These are phyloP conservation scores for Aureoboletus auriporus DNA, from an alignment of 768 basidiomycete species.

Conservation along the genomic window DNA sequence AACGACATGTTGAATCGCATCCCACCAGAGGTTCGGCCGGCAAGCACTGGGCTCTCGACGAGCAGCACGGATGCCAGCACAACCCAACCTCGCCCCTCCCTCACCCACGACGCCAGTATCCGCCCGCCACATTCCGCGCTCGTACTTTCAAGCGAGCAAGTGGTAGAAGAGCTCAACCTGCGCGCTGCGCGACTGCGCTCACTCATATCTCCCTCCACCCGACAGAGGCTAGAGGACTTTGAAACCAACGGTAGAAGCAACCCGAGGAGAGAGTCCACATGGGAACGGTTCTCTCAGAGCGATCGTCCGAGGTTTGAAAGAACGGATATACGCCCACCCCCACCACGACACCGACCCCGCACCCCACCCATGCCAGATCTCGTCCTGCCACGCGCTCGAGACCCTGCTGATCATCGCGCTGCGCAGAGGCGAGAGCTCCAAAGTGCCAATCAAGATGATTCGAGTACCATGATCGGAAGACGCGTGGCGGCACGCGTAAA, in stretches of 20 bases:
- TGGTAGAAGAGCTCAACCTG: constrained; percentile 24
- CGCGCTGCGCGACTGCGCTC: constrained; percentile 28
- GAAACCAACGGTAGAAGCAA: constrained; percentile 15
- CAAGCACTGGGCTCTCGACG: constrained; percentile 8
- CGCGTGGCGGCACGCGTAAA: constrained; percentile 31
- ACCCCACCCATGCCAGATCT: constrained; percentile 30
- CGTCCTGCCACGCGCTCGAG: constrained; percentile 17
- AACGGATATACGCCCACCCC: constrained; percentile 11
- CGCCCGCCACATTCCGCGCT: constrained; percentile 29
- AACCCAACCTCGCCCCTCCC: constrained; percentile 9
- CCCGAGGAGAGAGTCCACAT: constrained; percentile 13
- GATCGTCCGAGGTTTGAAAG: constrained; percentile 13
- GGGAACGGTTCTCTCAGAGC: constrained; percentile 20
- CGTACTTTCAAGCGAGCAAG: constrained; percentile 26
- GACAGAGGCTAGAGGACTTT: constrained; percentile 32
- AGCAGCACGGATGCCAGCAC: constrained; percentile 1
- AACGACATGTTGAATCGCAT: constrained; percentile 39
- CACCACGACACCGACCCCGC: constrained; percentile 15
- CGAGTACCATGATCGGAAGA: constrained; percentile 33
- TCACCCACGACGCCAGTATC: constrained; percentile 19
- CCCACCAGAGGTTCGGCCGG: constrained; percentile 28
- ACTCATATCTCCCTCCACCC: constrained; percentile 26
- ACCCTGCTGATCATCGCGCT: constrained; percentile 12
- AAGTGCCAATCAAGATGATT: constrained; percentile 22
- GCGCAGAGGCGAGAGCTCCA: constrained; percentile 19